phyloP scores from a whole-genome alignment of 352 stramenopile genomes.

The Globisporangium canariense region DNA sequence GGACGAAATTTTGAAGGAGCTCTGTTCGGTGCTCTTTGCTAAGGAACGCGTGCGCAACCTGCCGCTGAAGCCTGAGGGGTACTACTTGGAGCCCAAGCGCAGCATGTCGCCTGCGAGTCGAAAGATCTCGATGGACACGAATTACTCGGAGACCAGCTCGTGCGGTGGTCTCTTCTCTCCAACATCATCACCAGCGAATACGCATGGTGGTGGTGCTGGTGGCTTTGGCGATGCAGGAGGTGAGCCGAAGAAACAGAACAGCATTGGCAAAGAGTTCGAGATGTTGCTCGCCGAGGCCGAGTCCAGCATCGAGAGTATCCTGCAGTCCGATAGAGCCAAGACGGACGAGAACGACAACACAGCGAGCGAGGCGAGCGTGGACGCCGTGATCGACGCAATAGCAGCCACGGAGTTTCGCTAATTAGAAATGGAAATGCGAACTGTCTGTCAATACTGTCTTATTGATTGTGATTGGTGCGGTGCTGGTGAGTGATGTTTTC shows the following conservation, averaged over 20 bases:
- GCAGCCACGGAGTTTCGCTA: constrained; percentile 10
- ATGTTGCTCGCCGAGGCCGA: constrained; percentile 63
- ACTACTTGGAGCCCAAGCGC: constrained; percentile 76
- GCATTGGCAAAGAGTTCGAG: constrained; percentile 69
- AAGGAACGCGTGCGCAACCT: constrained; percentile 68
- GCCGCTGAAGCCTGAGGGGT: constrained; percentile 77
- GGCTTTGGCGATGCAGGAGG: neutral
- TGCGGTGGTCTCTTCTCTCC: constrained; percentile 8
- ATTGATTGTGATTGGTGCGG: neutral
- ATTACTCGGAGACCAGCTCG: constrained; percentile 44
- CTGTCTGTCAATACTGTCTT: neutral
- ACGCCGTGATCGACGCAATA: constrained; percentile 17
- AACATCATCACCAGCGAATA: constrained; percentile 7
- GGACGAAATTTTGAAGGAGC: constrained; percentile 84
- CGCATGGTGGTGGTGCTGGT: constrained; percentile 9
- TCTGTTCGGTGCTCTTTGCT: constrained; percentile 78
- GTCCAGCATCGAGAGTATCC: constrained; percentile 58
- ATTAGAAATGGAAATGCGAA: neutral
- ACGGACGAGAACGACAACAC: neutral
- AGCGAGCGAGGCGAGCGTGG: constrained; percentile 11
- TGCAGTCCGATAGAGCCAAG: constrained; percentile 10
- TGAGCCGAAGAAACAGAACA: constrained; percentile 26
- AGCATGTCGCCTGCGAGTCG: constrained; percentile 24
- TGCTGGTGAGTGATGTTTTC: no score
- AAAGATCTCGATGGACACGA: constrained; percentile 27